Evolutionary conservation across 148 eudicot species (phyloP).

Genomic region (Amaranthus hypochondriacus): DNA sequence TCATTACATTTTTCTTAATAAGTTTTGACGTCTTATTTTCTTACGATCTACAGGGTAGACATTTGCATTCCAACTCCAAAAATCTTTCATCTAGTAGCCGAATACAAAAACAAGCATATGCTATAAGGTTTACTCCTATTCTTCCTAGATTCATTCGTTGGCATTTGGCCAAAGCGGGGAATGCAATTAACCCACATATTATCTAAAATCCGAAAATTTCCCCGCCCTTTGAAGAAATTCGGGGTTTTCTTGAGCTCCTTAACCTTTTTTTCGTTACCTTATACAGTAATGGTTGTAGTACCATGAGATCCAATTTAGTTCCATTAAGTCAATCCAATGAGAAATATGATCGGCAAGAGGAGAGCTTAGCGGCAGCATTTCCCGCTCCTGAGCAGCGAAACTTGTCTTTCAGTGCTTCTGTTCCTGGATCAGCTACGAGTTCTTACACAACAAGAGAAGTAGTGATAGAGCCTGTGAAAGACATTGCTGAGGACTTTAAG

Average conservation of each 20-base stretch:
- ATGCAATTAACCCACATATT: background rate
- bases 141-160: background rate
- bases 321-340: slow-evolving; percentile 16
- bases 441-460: slow-evolving; percentile 10
- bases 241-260: background rate
- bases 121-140: slow-evolving; percentile 19
- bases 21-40: background rate
- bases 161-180: background rate
- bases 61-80: slow-evolving; percentile 17
- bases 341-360: slow-evolving; percentile 23
- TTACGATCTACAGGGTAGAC: slow-evolving; percentile 21
- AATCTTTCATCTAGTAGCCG: slow-evolving; percentile 12
- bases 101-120: slow-evolving; percentile 6
- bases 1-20: background rate
- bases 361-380: slow-evolving; percentile 26
- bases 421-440: slow-evolving; percentile 1
- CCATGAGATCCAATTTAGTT: slow-evolving; percentile 6
- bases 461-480: slow-evolving; percentile 21
- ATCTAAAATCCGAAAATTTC: background rate
- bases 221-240: background rate
- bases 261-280: background rate
- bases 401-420: background rate
- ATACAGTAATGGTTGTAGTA: slow-evolving; percentile 20
- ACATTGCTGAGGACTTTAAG: slow-evolving; percentile 7
- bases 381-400: slow-evolving; percentile 20